These are phyloP conservation scores for Millerozyma miso DNA, from an alignment of 805 yeast genomes.

Conservation along the genomic window DNA sequence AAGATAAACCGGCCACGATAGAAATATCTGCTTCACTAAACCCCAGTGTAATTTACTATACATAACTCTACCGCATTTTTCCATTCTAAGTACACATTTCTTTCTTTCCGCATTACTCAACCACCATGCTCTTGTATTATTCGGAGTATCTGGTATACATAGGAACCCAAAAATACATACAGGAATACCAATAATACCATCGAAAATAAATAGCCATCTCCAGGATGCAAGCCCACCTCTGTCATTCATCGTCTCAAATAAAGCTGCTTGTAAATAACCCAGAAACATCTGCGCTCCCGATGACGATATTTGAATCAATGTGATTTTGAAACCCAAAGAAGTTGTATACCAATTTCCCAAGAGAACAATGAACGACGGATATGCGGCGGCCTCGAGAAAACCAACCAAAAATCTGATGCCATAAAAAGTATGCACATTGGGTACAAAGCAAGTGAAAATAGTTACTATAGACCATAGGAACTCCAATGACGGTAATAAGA, in stretches of 20 bases:
- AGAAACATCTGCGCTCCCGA: constrained; percentile 3
- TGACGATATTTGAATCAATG: constrained; percentile 4
- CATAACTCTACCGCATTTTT: not conserved
- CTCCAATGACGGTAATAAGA: constrained; percentile 15
- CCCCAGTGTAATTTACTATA: constrained; percentile 2
- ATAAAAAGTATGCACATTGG: not conserved
- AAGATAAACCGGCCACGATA: constrained; percentile 56
- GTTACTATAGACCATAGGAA: constrained; percentile 21
- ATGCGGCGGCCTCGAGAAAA: constrained; percentile 3
- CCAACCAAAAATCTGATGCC: constrained; percentile 4
- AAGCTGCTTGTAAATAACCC: constrained; percentile 5
- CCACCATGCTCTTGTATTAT: constrained; percentile 38
- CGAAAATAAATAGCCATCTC: constrained; percentile 7
- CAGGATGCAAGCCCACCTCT: constrained; percentile 5
- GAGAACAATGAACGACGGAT: constrained; percentile 4
- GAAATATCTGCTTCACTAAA: constrained; percentile 21
- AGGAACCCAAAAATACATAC: constrained; percentile 39
- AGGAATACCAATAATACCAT: constrained; percentile 4
- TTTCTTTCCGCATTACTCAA: constrained; percentile 38
- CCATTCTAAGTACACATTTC: constrained; percentile 22
- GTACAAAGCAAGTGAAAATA: constrained; percentile 4
- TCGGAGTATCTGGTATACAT: constrained; percentile 48
- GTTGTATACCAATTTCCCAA: constrained; percentile 6
- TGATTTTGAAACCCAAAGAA: constrained; percentile 1
- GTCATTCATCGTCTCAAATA: constrained; percentile 3